phyloP scores from a whole-genome alignment of 208 protist species.

The Endotrypanum monterogeii region DNA sequence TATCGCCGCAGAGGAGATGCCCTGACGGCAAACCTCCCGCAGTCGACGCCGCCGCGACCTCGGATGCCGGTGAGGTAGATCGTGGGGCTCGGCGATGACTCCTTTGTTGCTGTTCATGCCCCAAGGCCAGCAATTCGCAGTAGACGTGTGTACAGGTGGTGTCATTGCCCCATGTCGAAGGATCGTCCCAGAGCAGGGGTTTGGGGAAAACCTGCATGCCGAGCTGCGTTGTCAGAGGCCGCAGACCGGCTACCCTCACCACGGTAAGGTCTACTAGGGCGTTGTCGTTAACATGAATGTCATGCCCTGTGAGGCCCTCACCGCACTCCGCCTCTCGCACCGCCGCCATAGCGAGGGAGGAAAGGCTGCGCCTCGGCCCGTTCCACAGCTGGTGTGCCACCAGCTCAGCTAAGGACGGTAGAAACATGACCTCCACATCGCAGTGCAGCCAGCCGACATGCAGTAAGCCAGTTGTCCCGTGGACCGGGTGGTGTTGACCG shows the following conservation, averaged over 20 bases:
- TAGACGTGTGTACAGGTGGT: constrained; percentile 15
- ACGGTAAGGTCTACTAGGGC: constrained; percentile 34
- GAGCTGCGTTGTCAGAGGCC: constrained; percentile 9
- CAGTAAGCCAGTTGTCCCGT: constrained; percentile 9
- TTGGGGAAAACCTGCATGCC: constrained; percentile 8
- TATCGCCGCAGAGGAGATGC: background rate
- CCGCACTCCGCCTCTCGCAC: background rate
- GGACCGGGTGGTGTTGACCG: background rate
- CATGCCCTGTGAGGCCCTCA: background rate
- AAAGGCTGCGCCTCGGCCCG: constrained; percentile 17
- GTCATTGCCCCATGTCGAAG: background rate
- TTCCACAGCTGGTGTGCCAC: constrained; percentile 34
- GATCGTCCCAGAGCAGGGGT: constrained; percentile 15
- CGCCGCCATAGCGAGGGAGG: constrained; percentile 9
- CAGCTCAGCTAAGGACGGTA: constrained; percentile 13
- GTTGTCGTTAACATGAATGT: background rate
- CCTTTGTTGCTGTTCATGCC: background rate
- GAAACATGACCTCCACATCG: constrained; percentile 34
- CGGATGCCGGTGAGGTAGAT: background rate
- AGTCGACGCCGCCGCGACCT: background rate
- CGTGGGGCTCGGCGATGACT: too few species aligned
- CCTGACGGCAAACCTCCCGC: background rate
- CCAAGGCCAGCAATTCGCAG: constrained; percentile 26
- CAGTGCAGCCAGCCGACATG: constrained; percentile 50
- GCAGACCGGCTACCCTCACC: constrained; percentile 28